phyloP scores from a whole-genome alignment of 2,329 filamentous ascomycete genomes.

The Colletotrichum brevisporum region DNA sequence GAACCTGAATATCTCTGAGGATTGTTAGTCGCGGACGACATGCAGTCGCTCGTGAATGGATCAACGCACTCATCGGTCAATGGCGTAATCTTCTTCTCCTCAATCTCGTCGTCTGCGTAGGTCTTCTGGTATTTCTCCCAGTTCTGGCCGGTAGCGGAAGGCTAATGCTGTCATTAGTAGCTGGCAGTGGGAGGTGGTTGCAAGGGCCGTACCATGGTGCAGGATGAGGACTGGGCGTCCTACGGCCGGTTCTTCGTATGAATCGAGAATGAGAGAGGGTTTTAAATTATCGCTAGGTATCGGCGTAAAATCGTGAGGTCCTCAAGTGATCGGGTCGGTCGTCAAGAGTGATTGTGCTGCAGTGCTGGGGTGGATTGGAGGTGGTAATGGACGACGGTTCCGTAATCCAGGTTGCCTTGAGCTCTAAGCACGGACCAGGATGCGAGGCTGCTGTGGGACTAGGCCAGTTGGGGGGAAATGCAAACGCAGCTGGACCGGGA shows the following conservation, averaged over 20 bases:
- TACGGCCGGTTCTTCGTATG: constrained; percentile 26
- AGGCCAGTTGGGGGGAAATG: constrained; percentile 28
- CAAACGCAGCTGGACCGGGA: constrained; percentile 5
- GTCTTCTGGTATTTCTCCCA: constrained; percentile 99
- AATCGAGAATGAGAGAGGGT: neutral
- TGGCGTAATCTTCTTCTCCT: constrained; percentile 99
- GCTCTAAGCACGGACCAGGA: constrained; percentile 41
- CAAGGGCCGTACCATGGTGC: constrained; percentile 58
- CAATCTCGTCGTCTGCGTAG: constrained; percentile 95
- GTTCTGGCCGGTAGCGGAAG: constrained; percentile 91
- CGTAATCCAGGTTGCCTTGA: constrained; percentile 47
- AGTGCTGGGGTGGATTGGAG: constrained; percentile 22
- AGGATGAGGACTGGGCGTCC: constrained; percentile 48
- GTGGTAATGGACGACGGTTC: constrained; percentile 43
- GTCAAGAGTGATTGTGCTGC: constrained; percentile 22
- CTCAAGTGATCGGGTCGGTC: constrained; percentile 21
- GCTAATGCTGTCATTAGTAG: constrained; percentile 70
- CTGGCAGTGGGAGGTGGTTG: constrained; percentile 29
- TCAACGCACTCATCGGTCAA: constrained; percentile 90
- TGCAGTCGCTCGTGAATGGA: constrained; percentile 44
- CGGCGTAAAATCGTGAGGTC: constrained; percentile 27
- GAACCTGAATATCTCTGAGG: constrained; percentile 93
- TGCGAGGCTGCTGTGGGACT: constrained; percentile 44
- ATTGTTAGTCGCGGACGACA: constrained; percentile 42
- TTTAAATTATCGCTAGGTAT: neutral